These are phyloP conservation scores for Penicillium corylophilum DNA, from an alignment of 2,329 filamentous ascomycete genomes.

Conservation along the genomic window DNA sequence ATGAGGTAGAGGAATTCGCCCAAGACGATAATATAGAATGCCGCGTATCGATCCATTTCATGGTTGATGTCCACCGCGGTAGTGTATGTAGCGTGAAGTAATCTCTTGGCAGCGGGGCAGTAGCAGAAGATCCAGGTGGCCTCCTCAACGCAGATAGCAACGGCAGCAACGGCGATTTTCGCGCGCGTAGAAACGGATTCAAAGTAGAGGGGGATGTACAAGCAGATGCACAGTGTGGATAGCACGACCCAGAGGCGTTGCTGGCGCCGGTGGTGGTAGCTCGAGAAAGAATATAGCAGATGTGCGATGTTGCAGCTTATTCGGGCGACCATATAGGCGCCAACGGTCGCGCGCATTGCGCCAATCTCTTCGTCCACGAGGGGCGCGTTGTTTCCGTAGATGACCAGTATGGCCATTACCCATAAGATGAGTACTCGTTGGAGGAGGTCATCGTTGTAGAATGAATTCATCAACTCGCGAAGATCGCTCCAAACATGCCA, in stretches of 20 bases:
- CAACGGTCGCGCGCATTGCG: conserved; percentile 48
- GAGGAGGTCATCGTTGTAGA: conserved; percentile 52
- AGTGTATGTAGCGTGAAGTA: conserved; percentile 46
- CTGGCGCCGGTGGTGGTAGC: conserved; percentile 50
- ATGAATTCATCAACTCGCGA: conserved; percentile 54
- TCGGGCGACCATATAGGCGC: conserved; percentile 49
- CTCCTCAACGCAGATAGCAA: conserved; percentile 47
- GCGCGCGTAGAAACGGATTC: conserved; percentile 41
- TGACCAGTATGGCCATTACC: conserved; percentile 52
- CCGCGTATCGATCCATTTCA: conserved; percentile 52
- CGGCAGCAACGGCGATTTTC: conserved; percentile 46
- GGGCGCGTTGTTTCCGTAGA: conserved; percentile 51
- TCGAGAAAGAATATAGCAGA: conserved; percentile 47
- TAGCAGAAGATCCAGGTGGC: conserved; percentile 47
- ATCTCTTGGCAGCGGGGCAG: conserved; percentile 46
- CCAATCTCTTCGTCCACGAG: conserved; percentile 44
- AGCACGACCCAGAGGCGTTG: conserved; percentile 46
- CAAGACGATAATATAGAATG: conserved; percentile 55
- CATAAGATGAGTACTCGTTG: conserved; percentile 52
- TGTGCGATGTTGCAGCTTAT: conserved; percentile 41
- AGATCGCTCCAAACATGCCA: conserved; percentile 54
- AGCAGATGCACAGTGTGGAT: conserved; percentile 43
- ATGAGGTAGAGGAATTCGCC: conserved; percentile 53
- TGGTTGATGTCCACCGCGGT: conserved; percentile 53
- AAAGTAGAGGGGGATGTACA: conserved; percentile 48